Evolutionary conservation across 1,139 yeast species (phyloP), one percentile per base, ranked within the genome.

Genomic region (Trichomonascaceae sp.): DNA sequence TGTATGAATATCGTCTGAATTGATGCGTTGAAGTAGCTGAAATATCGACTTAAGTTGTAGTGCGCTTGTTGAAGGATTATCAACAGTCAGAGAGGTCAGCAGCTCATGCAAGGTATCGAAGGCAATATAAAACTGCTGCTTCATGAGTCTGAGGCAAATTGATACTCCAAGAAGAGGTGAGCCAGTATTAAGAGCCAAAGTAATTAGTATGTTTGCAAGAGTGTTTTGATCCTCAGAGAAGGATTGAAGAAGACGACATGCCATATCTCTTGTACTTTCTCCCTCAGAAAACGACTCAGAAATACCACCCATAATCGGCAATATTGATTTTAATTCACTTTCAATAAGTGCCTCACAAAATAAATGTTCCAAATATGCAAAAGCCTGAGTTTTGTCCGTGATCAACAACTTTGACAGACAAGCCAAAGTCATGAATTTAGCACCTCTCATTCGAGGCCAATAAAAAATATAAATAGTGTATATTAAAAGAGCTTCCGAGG

Each of bases 131-230:
- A 44, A 43, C 17, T 32, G 38, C 18, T 36, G 50, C 38, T 48
- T 45, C 18, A 44, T 49, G 20, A 62, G 52, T 43, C 57, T 46
- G n/a, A 58, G 50, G 43, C 57, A 53, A 9, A 60, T 49, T 1
- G 64, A 57, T 6, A 63, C 59, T 2, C 61, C 61, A 15, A 61
- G 52, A 12, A 63, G 52, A 2, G 65, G 61, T 19, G 57, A 39
- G 13, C 60, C 57, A 6, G 44, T 46, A 45, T 47, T 52, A 13
- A 58, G 49, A 8, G 55, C 49, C 38, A 57, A 49, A 7, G 41
- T 52, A 20, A 56, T 43, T 41, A 58, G 49, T 9, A 43, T 13
- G 38, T 39, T 38, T 18, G 24, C 46, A 22, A 44, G 12, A 15
- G 18, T 15, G 15, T 22, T 22, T 3, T 19, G 4, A 20, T 22